A percentile compares a stretch with the other conserved stretches of the same genome.
These are phyloP conservation scores for Capsella bursapastoris DNA, from an alignment of 345 rosid species.

Conservation along the genomic window DNA sequence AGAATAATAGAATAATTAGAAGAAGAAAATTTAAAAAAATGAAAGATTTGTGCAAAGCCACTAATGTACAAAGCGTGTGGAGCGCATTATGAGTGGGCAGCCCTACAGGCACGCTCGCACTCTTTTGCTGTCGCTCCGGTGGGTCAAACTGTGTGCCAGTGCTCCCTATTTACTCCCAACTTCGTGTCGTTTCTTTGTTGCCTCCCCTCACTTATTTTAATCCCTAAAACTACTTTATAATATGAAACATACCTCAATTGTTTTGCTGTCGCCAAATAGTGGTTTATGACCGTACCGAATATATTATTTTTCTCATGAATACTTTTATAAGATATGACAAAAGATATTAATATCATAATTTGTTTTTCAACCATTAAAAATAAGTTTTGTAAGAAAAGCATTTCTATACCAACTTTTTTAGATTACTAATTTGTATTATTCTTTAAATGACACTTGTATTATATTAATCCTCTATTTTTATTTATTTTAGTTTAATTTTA, in stretches of 20 bases:
- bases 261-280: slow-evolving; percentile 26
- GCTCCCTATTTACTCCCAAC: slow-evolving; percentile 38
- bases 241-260: slow-evolving; percentile 30
- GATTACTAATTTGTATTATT: background rate
- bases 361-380: background rate
- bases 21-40: slow-evolving; percentile 5
- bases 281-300: slow-evolving; percentile 8
- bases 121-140: slow-evolving; percentile 43
- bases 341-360: too few relatives aligned
- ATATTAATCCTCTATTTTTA: background rate
- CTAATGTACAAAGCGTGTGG: slow-evolving; percentile 50
- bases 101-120: slow-evolving; percentile 46
- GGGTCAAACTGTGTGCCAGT: slow-evolving; percentile 46
- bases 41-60: slow-evolving; percentile 46
- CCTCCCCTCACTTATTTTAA: slow-evolving; percentile 1
- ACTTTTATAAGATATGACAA: background rate
- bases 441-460: background rate
- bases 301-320: background rate
- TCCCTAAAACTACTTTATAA: background rate
- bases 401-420: background rate
- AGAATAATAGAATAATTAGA: slow-evolving; percentile 13
- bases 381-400: background rate
- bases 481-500: background rate
- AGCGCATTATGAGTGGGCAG: slow-evolving; percentile 46
- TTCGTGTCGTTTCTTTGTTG: slow-evolving; percentile 38